phyloP scores from a whole-genome alignment of 768 basidiomycete species.

The Russula compacta region DNA sequence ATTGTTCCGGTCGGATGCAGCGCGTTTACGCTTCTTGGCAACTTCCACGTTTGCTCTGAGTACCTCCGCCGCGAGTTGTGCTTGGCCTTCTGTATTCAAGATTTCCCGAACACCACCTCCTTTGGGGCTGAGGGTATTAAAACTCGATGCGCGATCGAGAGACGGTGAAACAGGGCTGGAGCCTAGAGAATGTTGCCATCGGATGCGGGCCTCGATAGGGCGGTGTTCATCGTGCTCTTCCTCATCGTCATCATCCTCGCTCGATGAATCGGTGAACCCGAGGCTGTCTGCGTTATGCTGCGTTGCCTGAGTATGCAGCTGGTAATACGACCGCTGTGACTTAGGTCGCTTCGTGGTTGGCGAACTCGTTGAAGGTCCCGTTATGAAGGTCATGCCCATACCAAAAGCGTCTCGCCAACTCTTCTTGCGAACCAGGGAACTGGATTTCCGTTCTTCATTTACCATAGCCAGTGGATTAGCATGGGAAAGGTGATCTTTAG shows the following conservation, averaged over 20 bases:
- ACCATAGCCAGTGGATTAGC: constrained; percentile 89
- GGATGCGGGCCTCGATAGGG: constrained; percentile 64
- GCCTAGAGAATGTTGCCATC: constrained; percentile 8
- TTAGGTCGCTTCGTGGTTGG: constrained; percentile 12
- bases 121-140: not conserved
- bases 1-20: constrained; percentile 21
- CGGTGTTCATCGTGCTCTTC: constrained; percentile 54
- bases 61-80: constrained; percentile 14
- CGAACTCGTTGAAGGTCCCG: constrained; percentile 18
- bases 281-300: not conserved
- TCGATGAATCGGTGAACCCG: constrained; percentile 8
- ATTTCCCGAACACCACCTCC: not conserved
- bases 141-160: not conserved
- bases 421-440: constrained; percentile 24
- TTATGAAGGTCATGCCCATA: constrained; percentile 21
- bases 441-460: constrained; percentile 38
- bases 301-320: not conserved
- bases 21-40: constrained; percentile 15
- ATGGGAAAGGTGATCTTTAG: constrained; percentile 71
- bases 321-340: constrained; percentile 6
- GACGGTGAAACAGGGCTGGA: not conserved
- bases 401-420: constrained; percentile 28
- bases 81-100: constrained; percentile 10
- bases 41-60: constrained; percentile 16
- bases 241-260: constrained; percentile 31